Conservation (phyloP, 2,329 filamentous ascomycete genomes). For the Mollisia scopiformis region DNA sequence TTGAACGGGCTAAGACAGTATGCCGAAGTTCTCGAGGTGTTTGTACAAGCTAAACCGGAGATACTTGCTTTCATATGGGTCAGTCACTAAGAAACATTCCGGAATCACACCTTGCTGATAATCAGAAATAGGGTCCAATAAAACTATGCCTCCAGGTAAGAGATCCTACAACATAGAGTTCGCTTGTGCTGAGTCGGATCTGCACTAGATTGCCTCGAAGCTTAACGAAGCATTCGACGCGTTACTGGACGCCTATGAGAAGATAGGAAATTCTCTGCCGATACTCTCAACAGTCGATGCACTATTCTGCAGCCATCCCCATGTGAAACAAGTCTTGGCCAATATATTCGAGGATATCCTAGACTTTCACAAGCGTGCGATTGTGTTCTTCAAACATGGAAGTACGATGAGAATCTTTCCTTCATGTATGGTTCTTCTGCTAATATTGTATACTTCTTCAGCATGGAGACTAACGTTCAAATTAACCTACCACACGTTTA, state of each 20-base stretch:
- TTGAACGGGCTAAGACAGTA: slow-evolving; percentile 9
- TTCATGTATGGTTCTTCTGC: background rate
- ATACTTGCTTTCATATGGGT: slow-evolving; percentile 10
- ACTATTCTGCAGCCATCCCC: slow-evolving; percentile 28
- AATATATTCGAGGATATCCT: slow-evolving; percentile 39
- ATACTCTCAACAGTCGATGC: slow-evolving; percentile 32
- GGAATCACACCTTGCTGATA: background rate
- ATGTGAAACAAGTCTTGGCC: slow-evolving; percentile 34
- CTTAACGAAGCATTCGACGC: slow-evolving; percentile 36
- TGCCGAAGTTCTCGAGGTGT: slow-evolving; percentile 12
- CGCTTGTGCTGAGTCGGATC: no score
- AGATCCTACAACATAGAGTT: background rate
- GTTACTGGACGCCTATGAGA: slow-evolving; percentile 37
- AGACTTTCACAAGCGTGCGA: slow-evolving; percentile 34
- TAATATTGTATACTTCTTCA: background rate
- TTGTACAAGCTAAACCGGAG: slow-evolving; percentile 9
- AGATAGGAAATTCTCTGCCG: slow-evolving; percentile 38
- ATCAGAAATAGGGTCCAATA: slow-evolving; percentile 31
- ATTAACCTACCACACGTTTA: slow-evolving; percentile 37
- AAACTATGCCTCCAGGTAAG: slow-evolving; percentile 38
- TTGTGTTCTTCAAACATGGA: slow-evolving; percentile 27
- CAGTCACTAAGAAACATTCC: background rate
- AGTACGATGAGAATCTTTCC: slow-evolving; percentile 3
- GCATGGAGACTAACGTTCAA: slow-evolving; percentile 3
- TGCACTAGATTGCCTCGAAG: slow-evolving; percentile 29